Conservation (phyloP, 805 yeast genomes). For the Dipodascus geniculatus region DNA sequence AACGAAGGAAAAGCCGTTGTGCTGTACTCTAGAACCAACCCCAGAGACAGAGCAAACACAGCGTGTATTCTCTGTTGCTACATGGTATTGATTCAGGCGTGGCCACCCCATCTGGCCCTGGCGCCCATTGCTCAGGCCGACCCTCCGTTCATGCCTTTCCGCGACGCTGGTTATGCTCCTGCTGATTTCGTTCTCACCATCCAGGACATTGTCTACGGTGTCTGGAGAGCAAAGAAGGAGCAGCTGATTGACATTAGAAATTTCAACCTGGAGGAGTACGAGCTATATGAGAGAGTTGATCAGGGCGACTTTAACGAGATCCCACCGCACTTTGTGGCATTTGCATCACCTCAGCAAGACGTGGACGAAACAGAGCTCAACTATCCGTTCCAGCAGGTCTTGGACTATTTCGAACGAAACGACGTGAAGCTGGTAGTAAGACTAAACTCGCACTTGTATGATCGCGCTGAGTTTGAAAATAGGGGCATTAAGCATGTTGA, state of each 20-base stretch:
- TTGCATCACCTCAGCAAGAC: constrained; percentile 78
- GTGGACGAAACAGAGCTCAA: constrained; percentile 17
- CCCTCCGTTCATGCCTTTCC: constrained; percentile 87
- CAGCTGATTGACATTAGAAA: constrained; percentile 75
- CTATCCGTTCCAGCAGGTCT: constrained; percentile 52
- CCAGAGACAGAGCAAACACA: constrained; percentile 80
- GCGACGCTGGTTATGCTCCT: constrained; percentile 95
- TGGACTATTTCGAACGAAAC: constrained; percentile 59
- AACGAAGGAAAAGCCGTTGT: constrained; percentile 85
- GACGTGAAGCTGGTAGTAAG: constrained; percentile 85
- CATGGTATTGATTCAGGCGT: constrained; percentile 86
- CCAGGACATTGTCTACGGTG: constrained; percentile 90
- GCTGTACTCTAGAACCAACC: constrained; percentile 72
- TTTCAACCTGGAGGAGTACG: constrained; percentile 88
- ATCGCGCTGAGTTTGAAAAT: constrained; percentile 69
- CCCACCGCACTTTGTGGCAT: constrained; percentile 90
- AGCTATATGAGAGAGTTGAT: constrained; percentile 88
- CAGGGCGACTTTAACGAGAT: constrained; percentile 92
- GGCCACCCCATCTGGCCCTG: constrained; percentile 97
- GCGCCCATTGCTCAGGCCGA: constrained; percentile 88
- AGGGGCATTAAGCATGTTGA: constrained; percentile 83
- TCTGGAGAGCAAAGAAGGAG: constrained; percentile 95
- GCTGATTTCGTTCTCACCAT: constrained; percentile 91
- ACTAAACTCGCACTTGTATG: constrained; percentile 83
- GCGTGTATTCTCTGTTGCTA: constrained; percentile 91